Conservation (phyloP, 331 rosid species). For the Rhamnella rubrinervis region DNA sequence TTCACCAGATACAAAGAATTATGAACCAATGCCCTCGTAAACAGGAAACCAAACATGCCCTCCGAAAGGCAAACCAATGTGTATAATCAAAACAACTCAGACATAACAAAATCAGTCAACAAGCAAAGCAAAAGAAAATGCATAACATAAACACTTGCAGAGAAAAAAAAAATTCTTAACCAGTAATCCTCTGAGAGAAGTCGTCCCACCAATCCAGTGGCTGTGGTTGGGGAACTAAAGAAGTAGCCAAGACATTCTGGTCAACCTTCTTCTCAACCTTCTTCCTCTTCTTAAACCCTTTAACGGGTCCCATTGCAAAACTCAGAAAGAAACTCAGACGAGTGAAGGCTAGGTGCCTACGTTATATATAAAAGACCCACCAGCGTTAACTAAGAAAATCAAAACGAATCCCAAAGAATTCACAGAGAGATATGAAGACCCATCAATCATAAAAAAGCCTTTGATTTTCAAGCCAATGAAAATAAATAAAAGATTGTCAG, state of each 20-base stretch:
- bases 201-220: conserved; percentile 88
- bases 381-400: conserved; percentile 28
- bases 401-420: conserved; percentile 30
- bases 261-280: conserved; percentile 55
- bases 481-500: conserved; percentile 23
- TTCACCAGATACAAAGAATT: conserved; percentile 26
- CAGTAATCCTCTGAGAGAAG: conserved; percentile 73
- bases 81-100: conserved; percentile 7
- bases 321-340: conserved; percentile 13
- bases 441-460: conserved; percentile 28
- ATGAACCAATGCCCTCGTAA: conserved; percentile 24
- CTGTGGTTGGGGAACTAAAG: conserved; percentile 43
- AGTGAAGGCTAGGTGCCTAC: conserved; percentile 14
- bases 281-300: conserved; percentile 80
- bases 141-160: background rate
- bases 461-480: conserved; percentile 38
- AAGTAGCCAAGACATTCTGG: conserved; percentile 48
- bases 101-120: conserved; percentile 10
- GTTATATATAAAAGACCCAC: conserved; percentile 25
- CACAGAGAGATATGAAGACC: conserved; percentile 27
- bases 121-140: conserved; percentile 4
- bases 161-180: conserved; percentile 26
- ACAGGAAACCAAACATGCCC: conserved; percentile 5
- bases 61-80: conserved; percentile 21
- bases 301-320: conserved; percentile 76